Evolutionary conservation across 306 rosid species (phyloP).

Genomic region (Senna tora): DNA sequence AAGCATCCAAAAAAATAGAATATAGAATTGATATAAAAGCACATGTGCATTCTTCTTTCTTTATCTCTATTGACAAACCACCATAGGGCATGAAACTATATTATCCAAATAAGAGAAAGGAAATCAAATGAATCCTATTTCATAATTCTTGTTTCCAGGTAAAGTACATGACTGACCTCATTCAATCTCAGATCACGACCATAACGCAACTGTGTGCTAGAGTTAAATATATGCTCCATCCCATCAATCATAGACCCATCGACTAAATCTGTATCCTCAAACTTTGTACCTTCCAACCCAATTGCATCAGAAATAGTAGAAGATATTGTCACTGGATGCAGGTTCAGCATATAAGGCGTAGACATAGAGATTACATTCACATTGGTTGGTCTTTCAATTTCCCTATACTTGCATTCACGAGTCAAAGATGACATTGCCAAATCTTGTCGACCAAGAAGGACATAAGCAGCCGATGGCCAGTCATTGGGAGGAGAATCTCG

Average conservation of each 20-base stretch:
- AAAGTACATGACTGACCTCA: slow-evolving; percentile 65
- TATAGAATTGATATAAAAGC: not conserved
- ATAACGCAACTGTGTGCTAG: slow-evolving; percentile 95
- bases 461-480: slow-evolving; percentile 98
- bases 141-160: slow-evolving; percentile 10
- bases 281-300: slow-evolving; percentile 74
- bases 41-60: not conserved
- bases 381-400: slow-evolving; percentile 79
- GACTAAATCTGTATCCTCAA: slow-evolving; percentile 94
- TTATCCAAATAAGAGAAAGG: slow-evolving; percentile 16
- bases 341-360: slow-evolving; percentile 93
- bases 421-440: slow-evolving; percentile 89
- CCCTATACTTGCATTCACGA: slow-evolving; percentile 70
- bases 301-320: slow-evolving; percentile 88
- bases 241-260: slow-evolving; percentile 92
- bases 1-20: not conserved
- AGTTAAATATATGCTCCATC: slow-evolving; percentile 97
- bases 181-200: slow-evolving; percentile 95
- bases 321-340: slow-evolving; percentile 93
- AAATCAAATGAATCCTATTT: slow-evolving; percentile 32
- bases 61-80: slow-evolving; percentile 25
- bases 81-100: slow-evolving; percentile 25
- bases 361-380: slow-evolving; percentile 93
- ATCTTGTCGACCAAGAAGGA: slow-evolving; percentile 97
- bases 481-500: slow-evolving; percentile 94